Evolutionary conservation across 2,329 filamentous ascomycete genomes (phyloP).

Genomic region (Beauveria australis): DNA sequence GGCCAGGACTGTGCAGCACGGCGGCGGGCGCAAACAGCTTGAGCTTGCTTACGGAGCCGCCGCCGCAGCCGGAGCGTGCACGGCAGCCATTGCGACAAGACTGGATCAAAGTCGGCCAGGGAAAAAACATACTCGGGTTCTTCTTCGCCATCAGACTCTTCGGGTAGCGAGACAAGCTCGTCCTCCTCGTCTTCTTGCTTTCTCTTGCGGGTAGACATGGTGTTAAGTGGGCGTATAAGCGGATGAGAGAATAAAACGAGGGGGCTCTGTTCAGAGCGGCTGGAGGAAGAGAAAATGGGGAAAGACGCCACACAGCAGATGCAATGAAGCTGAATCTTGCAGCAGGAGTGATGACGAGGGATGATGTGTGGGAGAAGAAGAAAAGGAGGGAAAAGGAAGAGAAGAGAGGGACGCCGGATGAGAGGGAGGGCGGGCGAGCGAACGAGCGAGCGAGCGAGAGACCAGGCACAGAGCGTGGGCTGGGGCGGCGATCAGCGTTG

Average conservation of each 20-base stretch:
- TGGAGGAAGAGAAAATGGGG: not conserved
- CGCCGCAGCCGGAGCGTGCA: not conserved
- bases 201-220: conserved; percentile 45
- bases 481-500: not conserved
- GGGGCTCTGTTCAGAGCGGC: not conserved
- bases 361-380: conserved; percentile 6
- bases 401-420: conserved; percentile 17
- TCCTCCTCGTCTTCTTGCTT: conserved; percentile 43
- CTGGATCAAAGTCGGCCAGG: not conserved
- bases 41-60: not conserved
- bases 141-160: conserved; percentile 42
- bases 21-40: conserved; percentile 4
- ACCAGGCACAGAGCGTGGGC: not conserved
- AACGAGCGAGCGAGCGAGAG: conserved; percentile 1
- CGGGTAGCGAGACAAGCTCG: conserved; percentile 46
- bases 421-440: conserved; percentile 18
- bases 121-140: conserved; percentile 43
- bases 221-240: not conserved
- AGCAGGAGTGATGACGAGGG: not conserved
- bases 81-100: not conserved
- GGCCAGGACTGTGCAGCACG: not conserved
- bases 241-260: conserved; percentile 5
- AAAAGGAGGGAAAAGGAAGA: conserved; percentile 10
- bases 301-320: not conserved
- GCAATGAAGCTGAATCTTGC: not conserved